Evolutionary conservation across 768 basidiomycete genomes (phyloP), one percentile per base, ranked within the genome.

Genomic region (Neoboletus subvelutipes): DNA sequence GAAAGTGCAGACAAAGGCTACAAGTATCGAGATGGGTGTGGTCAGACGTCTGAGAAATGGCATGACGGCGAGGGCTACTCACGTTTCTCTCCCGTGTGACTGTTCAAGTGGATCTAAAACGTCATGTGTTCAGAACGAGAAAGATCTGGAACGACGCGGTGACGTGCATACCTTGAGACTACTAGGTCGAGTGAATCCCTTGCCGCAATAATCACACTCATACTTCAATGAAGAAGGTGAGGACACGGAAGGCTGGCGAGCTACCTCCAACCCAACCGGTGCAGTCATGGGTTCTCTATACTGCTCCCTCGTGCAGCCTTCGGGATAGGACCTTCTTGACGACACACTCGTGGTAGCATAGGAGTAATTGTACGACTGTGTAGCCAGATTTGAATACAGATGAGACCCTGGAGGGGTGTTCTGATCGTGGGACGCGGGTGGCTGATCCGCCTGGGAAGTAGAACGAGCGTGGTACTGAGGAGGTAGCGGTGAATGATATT

Each of bases 71-170:
- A 41, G 29, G 34, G 26, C 12, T 18, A 77, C 86, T 78, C 68
- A 92, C 90, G 90, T 76, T 87, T 91, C 71, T 89, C 88, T 60
- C 89, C 90, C 0, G 89, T 91, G 71, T 92, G 90, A 63, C 88
- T 90, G 60, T 92, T 90, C 60, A 88, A 72, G 71, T 92, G 90
- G 61, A 90, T 92, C 90, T 92, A 58, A 59, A 34, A 13, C 40
- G 57, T 20, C 29, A 7, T 7, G 53, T 12, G 57, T 55, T 66
- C 29, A 62, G 55, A 39, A 57, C 13, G 22, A 36, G 42, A 22
- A 45, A 36, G 24, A 18, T 28, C 26, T 31, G 41, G 45, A 40
- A 56, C 34, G 42, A 52, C 39, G 36, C 48, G 18, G 50, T 46
- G 56, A 49, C 33, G 43, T 50, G 24, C 58, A 69, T 59, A 88